Percentiles rank a stretch among this genome's conserved stretches.
phyloP scores from a whole-genome alignment of 768 basidiomycete genomes.

The Collybia sordida region DNA sequence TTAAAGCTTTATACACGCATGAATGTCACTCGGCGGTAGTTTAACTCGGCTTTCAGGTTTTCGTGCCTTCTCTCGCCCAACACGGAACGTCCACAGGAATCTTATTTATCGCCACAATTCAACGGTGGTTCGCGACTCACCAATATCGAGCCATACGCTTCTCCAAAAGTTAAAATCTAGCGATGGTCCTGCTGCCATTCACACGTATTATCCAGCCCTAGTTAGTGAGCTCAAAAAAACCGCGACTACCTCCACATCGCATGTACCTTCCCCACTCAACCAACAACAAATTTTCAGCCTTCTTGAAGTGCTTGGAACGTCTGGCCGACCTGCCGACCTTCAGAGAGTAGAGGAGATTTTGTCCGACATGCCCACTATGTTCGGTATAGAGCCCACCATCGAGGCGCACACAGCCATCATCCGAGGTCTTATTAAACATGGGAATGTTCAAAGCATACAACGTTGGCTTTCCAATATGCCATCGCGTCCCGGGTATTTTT shows the following conservation, averaged over 20 bases:
- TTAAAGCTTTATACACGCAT: constrained; percentile 40
- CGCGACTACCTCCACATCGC: constrained; percentile 10
- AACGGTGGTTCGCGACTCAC: constrained; percentile 7
- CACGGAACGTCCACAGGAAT: constrained; percentile 14
- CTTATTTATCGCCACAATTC: constrained; percentile 13
- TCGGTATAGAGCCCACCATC: constrained; percentile 44
- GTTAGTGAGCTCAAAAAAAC: constrained; percentile 18
- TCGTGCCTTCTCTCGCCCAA: constrained; percentile 17
- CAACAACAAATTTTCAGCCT: constrained; percentile 33
- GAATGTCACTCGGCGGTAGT: constrained; percentile 60
- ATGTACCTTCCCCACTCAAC: constrained; percentile 24
- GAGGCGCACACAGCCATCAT: constrained; percentile 51
- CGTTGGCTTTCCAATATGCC: constrained; percentile 58
- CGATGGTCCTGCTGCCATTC: constrained; percentile 29
- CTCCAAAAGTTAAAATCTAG: constrained; percentile 23
- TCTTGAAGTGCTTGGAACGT: constrained; percentile 47
- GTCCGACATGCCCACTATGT: constrained; percentile 43
- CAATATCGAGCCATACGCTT: constrained; percentile 11
- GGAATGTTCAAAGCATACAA: constrained; percentile 41
- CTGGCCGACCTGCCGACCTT: constrained; percentile 54
- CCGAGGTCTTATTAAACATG: constrained; percentile 43
- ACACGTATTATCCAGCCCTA: constrained; percentile 31
- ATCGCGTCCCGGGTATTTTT: constrained; percentile 41
- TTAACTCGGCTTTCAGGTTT: constrained; percentile 35
- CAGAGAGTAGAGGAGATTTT: constrained; percentile 54